Conservation (phyloP, 495 filamentous ascomycete genomes). For the Alectoria sarmentosa region DNA sequence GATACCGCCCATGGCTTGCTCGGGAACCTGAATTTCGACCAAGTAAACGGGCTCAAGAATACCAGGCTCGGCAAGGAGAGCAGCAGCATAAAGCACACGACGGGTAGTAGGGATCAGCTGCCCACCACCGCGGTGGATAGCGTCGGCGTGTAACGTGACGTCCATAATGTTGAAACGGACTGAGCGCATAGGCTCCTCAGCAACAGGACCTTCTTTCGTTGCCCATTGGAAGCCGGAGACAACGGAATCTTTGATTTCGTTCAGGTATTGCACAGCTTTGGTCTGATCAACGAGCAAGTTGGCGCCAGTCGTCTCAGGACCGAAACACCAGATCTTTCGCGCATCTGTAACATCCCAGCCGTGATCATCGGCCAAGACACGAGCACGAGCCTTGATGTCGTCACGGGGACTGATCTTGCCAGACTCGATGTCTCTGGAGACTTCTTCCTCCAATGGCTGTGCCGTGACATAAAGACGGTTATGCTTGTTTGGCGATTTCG, state of each 20-base stretch:
- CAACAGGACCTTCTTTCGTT: constrained; percentile 91
- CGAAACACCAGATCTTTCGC: constrained; percentile 99
- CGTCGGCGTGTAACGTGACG: constrained; percentile 99
- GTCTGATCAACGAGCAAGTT: constrained; percentile 99
- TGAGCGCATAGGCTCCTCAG: constrained; percentile 95
- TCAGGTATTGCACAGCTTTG: constrained; percentile 99
- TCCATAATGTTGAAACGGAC: constrained; percentile 98
- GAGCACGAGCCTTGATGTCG: constrained; percentile 98
- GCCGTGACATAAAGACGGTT: constrained; percentile 97
- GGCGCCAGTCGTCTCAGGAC: constrained; percentile 94
- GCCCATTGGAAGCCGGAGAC: constrained; percentile 99
- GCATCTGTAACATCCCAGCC: constrained; percentile 99
- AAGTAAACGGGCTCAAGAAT: constrained; percentile 97
- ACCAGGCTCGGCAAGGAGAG: constrained; percentile 83
- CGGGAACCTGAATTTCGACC: constrained; percentile 98
- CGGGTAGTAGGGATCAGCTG: constrained; percentile 97
- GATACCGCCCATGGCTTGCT: constrained; percentile 99
- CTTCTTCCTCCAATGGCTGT: constrained; percentile 82
- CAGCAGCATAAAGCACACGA: constrained; percentile 91
- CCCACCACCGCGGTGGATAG: constrained; percentile 98
- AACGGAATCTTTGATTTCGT: constrained; percentile 99
- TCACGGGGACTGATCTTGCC: constrained; percentile 94
- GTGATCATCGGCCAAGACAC: constrained; percentile 92
- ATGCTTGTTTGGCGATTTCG: constrained; percentile 99
- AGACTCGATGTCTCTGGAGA: constrained; percentile 79